Evolutionary conservation across 176 grass and related monocot species (phyloP), one percentile per base, ranked within the genome.

Genomic region (Musa beccarii): DNA sequence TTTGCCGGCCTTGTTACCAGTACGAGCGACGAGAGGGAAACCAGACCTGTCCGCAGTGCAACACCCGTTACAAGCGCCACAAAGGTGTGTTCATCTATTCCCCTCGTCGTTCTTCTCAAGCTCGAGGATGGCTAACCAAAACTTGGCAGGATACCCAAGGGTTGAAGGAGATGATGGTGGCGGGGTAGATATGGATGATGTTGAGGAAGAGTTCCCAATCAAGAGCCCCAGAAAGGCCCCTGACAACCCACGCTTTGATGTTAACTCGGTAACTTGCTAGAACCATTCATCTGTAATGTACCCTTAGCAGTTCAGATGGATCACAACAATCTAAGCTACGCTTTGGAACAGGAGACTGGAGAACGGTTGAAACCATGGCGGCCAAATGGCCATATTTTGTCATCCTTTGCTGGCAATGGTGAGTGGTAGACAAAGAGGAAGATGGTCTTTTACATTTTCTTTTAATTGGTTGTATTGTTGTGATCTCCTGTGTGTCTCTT

Each of bases 1-100:
- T 98, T 10, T 93, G 94, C 84, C 63, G 52, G 54, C 88, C 88
- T 8, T 98, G 94, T 64, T 98, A 98, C 69, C 88, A 98, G 75
- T 98, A 91, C 25, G 90, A 98, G 82, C 84, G 88, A 74, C 22
- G 68, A 54, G 94, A 98, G 57, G 94, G 94, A 59, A 79, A 74
- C 23, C 88, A 89, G 65, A 82, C 87, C 74, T 98, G 94, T 63
- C 90, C 94, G 3, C 94, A 98, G 84, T 98, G 94, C 86, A 91
- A 80, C 82, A 86, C 84, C 63, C 88, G 94, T 69, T 98, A 93
- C 86, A 98, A 93, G 84, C 94, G 88, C 19, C 94, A 93, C 7
- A 93, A 89, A 89, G 90, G 93, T 88, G 15, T 1, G 29, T 75
- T 9, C 29, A 34, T 34, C 2, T 4, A 34, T 34, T 34, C 29